Evolutionary conservation across 352 stramenopile species (phyloP), one percentile per base, ranked within the genome.

Genomic region (Phytophthora citricola): DNA sequence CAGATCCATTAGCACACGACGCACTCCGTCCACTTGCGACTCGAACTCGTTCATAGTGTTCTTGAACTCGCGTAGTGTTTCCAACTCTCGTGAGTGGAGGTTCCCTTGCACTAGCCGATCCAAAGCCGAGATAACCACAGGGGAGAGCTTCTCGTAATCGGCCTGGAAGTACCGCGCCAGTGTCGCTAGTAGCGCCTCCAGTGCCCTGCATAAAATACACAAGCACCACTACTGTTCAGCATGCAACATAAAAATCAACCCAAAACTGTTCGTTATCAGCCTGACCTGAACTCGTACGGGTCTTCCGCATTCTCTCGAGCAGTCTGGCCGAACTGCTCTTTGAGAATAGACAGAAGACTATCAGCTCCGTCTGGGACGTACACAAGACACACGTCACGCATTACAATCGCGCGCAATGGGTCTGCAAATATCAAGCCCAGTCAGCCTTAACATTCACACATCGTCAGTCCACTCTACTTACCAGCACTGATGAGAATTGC

Each of bases 401-500:
- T 90, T 50, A 93, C 83, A 51, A 93, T 87, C 4, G 83, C 84
- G 5, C 85, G 83, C 31, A 93, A 64, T 5, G 85, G 85, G 54
- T 93, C 79, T 85, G 49, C 39, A 52, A 40, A 26, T 40, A 40
- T 56, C 40, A 58, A 24, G 7, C 36, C 38, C 17, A 10, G 53
- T 65, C 17, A 67, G 45, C 12, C 27, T 4, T 27, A 64, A 15
- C 8, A 34, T 34, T 4, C 22, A 58, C 27, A 22, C 11, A 9
- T 20, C 29, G 11, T 27, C 6, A 17, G 38, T n/a, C 32, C 29
- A 49, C 5, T 39, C 12, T 47, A 14, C 44, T 34, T 72, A 84
- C 79, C 84, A 17, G 85, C 83, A 59, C 89, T 93, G 50, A 93
- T 79, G 20, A 93, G 76, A 54, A 93, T 87, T 27, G 85, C 85